phyloP scores from a whole-genome alignment of 345 rosid genomes.

The Garcia nutans region DNA sequence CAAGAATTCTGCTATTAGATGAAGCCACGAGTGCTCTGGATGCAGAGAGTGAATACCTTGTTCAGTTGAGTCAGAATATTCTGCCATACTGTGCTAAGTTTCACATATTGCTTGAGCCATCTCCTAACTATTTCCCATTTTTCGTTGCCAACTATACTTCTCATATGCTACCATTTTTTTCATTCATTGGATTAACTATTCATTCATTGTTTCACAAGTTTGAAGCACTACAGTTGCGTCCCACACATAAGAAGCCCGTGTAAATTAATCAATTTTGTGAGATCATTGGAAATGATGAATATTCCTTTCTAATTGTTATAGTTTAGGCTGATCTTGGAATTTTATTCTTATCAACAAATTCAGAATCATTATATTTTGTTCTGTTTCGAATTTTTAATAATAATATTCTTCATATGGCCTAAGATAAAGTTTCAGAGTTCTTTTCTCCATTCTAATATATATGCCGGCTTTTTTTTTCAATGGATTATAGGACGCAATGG shows the following conservation, averaged over 20 bases:
- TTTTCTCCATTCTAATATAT: background rate
- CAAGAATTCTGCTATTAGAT: constrained; percentile 73
- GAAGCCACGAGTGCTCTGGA: constrained; percentile 99
- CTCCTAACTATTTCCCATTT: background rate
- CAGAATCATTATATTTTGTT: background rate
- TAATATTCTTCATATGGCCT: background rate
- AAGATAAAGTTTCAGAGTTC: background rate
- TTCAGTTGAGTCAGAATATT: constrained; percentile 53
- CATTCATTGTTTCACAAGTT: too few species aligned
- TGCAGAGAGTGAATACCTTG: constrained; percentile 92
- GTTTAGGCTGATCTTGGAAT: background rate
- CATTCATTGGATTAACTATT: too few species aligned
- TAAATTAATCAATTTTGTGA: too few species aligned
- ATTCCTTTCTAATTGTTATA: too few species aligned
- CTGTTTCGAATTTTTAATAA: background rate
- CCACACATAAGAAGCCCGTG: too few species aligned
- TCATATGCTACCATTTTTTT: too few species aligned
- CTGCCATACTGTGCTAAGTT: background rate
- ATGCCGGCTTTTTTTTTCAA: background rate
- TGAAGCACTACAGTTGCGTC: background rate
- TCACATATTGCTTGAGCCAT: background rate
- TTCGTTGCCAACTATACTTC: too few species aligned
- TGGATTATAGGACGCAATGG: constrained; percentile 80
- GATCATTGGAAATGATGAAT: too few species aligned
- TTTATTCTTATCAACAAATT: too few species aligned